phyloP scores from a whole-genome alignment of 106 monocot species.

The Dioscorea dumetorum region DNA sequence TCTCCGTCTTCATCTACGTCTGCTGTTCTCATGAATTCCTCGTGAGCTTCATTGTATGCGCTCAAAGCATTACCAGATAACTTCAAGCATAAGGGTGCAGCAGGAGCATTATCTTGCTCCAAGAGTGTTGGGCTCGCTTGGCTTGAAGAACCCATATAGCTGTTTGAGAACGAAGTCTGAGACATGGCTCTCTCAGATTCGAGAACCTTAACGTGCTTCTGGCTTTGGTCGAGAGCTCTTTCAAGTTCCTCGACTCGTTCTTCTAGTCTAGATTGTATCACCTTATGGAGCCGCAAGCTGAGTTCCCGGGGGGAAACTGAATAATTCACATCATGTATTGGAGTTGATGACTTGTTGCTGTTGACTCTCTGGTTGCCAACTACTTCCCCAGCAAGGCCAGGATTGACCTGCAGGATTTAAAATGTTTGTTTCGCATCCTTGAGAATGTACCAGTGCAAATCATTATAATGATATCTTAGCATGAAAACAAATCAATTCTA shows the following conservation, averaged over 20 bases:
- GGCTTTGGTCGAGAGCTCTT: conserved; percentile 29
- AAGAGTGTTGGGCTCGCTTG: conserved; percentile 31
- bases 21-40: conserved; percentile 43
- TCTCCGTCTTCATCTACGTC: conserved; percentile 9
- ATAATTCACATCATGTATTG: conserved; percentile 25
- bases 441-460: no score
- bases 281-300: conserved; percentile 68
- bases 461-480: no score
- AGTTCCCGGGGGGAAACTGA: conserved; percentile 72
- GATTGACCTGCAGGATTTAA: conserved; percentile 30
- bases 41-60: conserved; percentile 66
- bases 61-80: conserved; percentile 61
- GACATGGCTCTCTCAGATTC: conserved; percentile 21
- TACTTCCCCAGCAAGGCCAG: conserved; percentile 33
- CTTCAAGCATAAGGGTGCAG: conserved; percentile 41
- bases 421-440: not conserved
- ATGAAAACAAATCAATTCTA: no score
- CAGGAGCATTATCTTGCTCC: conserved; percentile 3
- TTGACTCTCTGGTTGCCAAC: conserved; percentile 57
- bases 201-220: conserved; percentile 31
- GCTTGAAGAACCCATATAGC: conserved; percentile 34
- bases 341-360: conserved; percentile 25
- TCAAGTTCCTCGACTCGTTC: conserved; percentile 72
- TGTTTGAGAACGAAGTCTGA: conserved; percentile 31
- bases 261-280: conserved; percentile 56